Evolutionary conservation across 208 protist genomes (phyloP).

Genomic region (Angomonas deanei): DNA sequence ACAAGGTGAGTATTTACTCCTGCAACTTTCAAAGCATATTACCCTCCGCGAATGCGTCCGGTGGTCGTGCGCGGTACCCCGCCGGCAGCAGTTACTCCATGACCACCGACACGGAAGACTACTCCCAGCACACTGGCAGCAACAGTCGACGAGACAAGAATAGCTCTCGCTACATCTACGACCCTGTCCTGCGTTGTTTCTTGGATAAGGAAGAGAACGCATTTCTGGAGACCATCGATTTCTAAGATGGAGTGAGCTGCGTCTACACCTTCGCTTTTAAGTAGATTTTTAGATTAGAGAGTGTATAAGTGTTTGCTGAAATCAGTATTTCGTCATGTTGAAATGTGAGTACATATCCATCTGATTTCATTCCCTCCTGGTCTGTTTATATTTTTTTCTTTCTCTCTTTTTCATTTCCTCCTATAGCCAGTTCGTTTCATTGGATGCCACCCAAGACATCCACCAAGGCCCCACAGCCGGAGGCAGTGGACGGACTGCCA

Average conservation of each 20-base stretch:
- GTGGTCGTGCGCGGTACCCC: not conserved
- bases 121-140: not conserved
- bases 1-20: not conserved
- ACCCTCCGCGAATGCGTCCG: no score
- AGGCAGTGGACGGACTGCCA: slow-evolving; percentile 10
- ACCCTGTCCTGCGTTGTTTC: slow-evolving; percentile 66
- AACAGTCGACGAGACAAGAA: not conserved
- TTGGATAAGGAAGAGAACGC: slow-evolving; percentile 55
- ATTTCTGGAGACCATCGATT: slow-evolving; percentile 16
- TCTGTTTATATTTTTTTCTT: slow-evolving; percentile 2
- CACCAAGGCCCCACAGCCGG: not conserved
- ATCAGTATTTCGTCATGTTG: not conserved
- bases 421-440: not conserved
- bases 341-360: not conserved
- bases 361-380: not conserved
- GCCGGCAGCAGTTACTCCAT: not conserved
- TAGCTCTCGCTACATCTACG: slow-evolving; percentile 49
- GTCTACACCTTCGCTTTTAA: slow-evolving; percentile 9
- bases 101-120: slow-evolving; percentile 5
- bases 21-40: not conserved
- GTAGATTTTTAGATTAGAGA: not conserved
- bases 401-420: slow-evolving; percentile 4
- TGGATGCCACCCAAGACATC: not conserved
- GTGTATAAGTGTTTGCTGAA: not conserved
- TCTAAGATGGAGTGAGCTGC: not conserved